These are phyloP conservation scores for Gaeumannomyces tritici DNA, from an alignment of 2,329 filamentous ascomycete genomes.

Conservation along the genomic window DNA sequence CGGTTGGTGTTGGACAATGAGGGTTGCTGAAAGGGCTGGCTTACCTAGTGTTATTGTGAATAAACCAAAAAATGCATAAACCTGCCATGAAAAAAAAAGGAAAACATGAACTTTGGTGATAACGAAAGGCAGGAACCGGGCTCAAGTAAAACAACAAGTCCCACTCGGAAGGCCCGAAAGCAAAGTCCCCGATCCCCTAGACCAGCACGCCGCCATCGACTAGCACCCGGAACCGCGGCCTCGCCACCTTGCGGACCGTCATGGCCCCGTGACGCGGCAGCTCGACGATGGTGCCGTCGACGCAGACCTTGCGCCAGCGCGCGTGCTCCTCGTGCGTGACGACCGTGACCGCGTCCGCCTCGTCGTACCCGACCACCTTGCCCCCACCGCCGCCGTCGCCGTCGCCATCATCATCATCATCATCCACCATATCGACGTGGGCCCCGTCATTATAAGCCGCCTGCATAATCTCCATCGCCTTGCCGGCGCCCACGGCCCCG, in stretches of 20 bases:
- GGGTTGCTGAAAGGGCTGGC: no score
- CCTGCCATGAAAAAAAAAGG: no score
- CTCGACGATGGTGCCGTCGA: conserved; percentile 83
- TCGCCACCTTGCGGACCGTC: conserved; percentile 44
- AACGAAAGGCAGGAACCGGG: no score
- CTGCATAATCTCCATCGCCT: conserved; percentile 70
- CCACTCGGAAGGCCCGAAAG: no score
- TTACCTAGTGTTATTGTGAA: no score
- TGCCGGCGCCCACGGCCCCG: conserved; percentile 51
- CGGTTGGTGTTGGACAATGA: no score
- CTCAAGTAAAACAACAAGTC: no score
- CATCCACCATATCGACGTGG: conserved; percentile 42
- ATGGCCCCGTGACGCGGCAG: conserved; percentile 64
- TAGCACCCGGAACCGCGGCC: conserved; percentile 32
- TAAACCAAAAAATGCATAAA: no score
- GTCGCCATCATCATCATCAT: no score
- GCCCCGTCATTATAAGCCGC: conserved; percentile 47
- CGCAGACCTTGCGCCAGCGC: conserved; percentile 75
- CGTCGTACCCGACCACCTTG: conserved; percentile 57
- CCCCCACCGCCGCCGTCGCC: conserved; percentile 26
- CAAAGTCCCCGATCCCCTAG: not conserved
- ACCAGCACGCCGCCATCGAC: conserved; percentile 20
- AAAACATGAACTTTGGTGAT: no score
- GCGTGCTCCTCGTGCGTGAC: conserved; percentile 57
- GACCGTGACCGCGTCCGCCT: conserved; percentile 58